These are phyloP conservation scores for Parmelia sp. DNA, from an alignment of 495 filamentous ascomycete genomes.

Conservation along the genomic window DNA sequence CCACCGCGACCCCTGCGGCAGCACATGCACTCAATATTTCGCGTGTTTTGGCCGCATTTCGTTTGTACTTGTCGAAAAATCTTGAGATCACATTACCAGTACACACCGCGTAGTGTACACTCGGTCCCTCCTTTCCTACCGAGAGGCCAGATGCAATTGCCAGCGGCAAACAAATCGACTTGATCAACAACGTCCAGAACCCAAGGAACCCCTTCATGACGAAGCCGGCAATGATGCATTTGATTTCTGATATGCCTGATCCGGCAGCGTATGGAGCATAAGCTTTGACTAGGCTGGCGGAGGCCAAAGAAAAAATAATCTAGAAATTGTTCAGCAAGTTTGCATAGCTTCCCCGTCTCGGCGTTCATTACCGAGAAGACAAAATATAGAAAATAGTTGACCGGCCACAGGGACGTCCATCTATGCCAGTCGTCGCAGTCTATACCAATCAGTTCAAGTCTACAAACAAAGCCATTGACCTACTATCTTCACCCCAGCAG, in stretches of 20 bases:
- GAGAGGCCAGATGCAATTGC: constrained; percentile 93
- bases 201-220: constrained; percentile 98
- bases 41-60: constrained; percentile 88
- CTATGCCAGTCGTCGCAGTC: constrained; percentile 77
- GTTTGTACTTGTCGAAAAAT: constrained; percentile 86
- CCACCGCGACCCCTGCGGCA: constrained; percentile 91
- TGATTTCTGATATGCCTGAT: constrained; percentile 97
- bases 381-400: constrained; percentile 88
- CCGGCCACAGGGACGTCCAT: constrained; percentile 71
- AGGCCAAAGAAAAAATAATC: constrained; percentile 74
- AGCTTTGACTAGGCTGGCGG: constrained; percentile 79
- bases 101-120: constrained; percentile 96
- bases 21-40: constrained; percentile 94
- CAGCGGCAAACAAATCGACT: constrained; percentile 83
- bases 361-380: constrained; percentile 70
- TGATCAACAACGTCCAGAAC: constrained; percentile 87
- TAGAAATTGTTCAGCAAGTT: constrained; percentile 30
- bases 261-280: constrained; percentile 97
- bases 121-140: constrained; percentile 95
- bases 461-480: constrained; percentile 14
- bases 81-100: constrained; percentile 95
- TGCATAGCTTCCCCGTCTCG: constrained; percentile 16
- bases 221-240: constrained; percentile 99
- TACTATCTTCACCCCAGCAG: constrained; percentile 94
- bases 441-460: constrained; percentile 27